A percentile compares a stretch with the other conserved stretches of the same genome.
Evolutionary conservation across 495 filamentous ascomycete genomes (phyloP).

Genomic region (Talaromyces stipitatus): DNA sequence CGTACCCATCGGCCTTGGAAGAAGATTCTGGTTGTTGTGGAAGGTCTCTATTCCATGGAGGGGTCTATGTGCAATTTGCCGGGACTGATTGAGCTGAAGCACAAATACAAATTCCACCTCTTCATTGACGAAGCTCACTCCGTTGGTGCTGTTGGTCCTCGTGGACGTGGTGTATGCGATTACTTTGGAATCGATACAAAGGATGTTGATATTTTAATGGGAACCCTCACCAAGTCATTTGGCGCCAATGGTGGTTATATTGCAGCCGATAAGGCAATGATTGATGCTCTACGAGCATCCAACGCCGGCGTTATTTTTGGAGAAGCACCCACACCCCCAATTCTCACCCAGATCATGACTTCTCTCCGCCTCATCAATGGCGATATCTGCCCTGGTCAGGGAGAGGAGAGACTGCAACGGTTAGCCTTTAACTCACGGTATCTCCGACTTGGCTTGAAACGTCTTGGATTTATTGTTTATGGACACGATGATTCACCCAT

Average conservation of each 20-base stretch:
- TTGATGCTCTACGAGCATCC: conserved; percentile 78
- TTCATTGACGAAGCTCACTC: conserved; percentile 98
- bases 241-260: conserved; percentile 97
- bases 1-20: conserved; percentile 97
- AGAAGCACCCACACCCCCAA: conserved; percentile 78
- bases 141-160: conserved; percentile 84
- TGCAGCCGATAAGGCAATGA: conserved; percentile 81
- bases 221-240: conserved; percentile 95
- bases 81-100: conserved; percentile 74
- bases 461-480: conserved; percentile 92
- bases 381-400: conserved; percentile 81
- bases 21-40: conserved; percentile 94
- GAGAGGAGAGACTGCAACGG: conserved; percentile 90
- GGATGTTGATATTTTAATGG: conserved; percentile 95
- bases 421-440: conserved; percentile 98
- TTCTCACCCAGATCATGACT: conserved; percentile 80
- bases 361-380: conserved; percentile 82
- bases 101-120: conserved; percentile 91
- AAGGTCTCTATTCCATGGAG: conserved; percentile 98
- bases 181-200: conserved; percentile 86
- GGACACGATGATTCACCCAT: conserved; percentile 98
- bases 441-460: conserved; percentile 91
- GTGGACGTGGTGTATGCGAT: conserved; percentile 88
- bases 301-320: conserved; percentile 85
- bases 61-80: conserved; percentile 97